Base-by-base conservation (phyloP, 257 asterid genomes). In the Petrea volubilis region DNA sequence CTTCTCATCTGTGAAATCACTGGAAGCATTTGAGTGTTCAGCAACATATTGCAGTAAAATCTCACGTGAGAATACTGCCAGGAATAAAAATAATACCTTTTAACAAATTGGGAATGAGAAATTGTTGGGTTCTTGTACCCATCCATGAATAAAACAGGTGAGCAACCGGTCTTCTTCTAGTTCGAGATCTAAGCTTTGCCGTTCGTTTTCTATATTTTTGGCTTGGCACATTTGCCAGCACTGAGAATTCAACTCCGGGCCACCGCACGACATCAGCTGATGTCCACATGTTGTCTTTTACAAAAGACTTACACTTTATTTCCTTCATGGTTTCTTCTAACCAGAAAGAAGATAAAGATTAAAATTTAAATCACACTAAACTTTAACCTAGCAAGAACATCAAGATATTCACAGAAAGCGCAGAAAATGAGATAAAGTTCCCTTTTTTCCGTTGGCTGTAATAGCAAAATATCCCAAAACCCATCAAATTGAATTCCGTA, bases 1-100 rank as follows among this genome's bases (percentile, higher is more conserved):
- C 80, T 76, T 60, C 61, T 81, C 81, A 88, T 81, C 96, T 92
- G 98, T 73, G 68, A 88, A 88, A 87, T 74, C 87, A 88, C 95
- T 89, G 92, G 89, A 87, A 84, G 74, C 81, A 90, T 84, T 88
- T 92, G 88, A 92, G 95, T 89, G 77, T 85, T 86, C 91, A 89
- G 92, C 87, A 81, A 79, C 91, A 83, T 75, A 79, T 73, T 67
- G 80, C 63, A 71, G 70, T 38, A 76, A 66, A 74, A 71, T 36
- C n/a, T 62, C 55, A 68, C 47, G 56, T 36, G 61, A 77, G 36
- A 40, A 46, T 51, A 75, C 36, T 34, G 52, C 34, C 38, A 74
- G 78, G 70, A 72, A 63, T 60, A 75, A 44, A 81, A 86, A 60
- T 40, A 78, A 65, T 85, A 95, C 98, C 96, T 86, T 80, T 86